phyloP scores from a whole-genome alignment of 371 early-diverging fungal species.

The Lichtheimia hyalospora region DNA sequence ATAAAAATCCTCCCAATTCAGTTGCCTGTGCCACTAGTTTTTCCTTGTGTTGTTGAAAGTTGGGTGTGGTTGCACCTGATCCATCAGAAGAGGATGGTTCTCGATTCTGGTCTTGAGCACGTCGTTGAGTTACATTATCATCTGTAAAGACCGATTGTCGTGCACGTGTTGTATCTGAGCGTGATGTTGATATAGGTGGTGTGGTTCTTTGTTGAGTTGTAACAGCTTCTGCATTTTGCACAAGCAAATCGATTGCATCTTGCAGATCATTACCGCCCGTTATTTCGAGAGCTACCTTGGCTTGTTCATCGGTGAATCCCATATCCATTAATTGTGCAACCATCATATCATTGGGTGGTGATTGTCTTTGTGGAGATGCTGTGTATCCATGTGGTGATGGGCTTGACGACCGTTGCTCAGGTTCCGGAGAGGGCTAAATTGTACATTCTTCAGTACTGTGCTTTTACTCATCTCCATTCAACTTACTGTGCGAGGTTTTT shows the following conservation, averaged over 20 bases:
- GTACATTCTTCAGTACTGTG: too few species aligned
- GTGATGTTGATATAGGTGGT: background rate
- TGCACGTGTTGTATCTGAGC: conserved; percentile 18
- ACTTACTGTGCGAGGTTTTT: conserved; percentile 3
- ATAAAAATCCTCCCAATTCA: conserved; percentile 68
- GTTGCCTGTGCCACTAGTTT: conserved; percentile 66
- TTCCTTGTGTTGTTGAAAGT: conserved; percentile 58
- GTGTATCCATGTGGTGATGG: background rate
- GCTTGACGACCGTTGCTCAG: background rate
- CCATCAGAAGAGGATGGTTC: background rate
- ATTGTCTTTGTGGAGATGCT: background rate
- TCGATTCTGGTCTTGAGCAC: background rate
- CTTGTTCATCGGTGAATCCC: conserved; percentile 71
- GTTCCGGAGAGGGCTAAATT: background rate
- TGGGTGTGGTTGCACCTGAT: conserved; percentile 5
- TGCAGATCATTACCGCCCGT: conserved; percentile 59
- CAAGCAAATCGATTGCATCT: conserved; percentile 63
- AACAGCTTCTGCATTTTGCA: conserved; percentile 56
- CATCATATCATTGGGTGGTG: conserved; percentile 27
- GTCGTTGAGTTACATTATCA: conserved; percentile 1
- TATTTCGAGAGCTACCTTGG: conserved; percentile 65
- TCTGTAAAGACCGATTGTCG: conserved; percentile 16
- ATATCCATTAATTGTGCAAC: conserved; percentile 73
- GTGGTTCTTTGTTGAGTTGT: conserved; percentile 6
- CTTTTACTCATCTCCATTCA: background rate